phyloP scores from a whole-genome alignment of 2,329 filamentous ascomycete genomes.

The Exutisphaerella laricina region DNA sequence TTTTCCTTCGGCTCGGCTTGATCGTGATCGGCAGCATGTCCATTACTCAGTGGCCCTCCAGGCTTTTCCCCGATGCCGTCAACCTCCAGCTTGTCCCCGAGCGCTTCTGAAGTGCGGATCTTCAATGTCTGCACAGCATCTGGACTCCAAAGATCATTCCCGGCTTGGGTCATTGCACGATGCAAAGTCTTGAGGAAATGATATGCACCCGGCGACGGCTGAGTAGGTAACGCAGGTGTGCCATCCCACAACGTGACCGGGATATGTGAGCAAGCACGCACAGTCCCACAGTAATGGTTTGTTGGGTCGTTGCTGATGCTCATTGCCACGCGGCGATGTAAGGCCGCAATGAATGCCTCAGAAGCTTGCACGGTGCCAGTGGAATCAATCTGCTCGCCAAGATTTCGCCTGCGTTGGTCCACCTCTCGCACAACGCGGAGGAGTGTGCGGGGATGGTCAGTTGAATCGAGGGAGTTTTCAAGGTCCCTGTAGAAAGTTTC shows the following conservation, averaged over 20 bases:
- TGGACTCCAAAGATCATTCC: constrained; percentile 76
- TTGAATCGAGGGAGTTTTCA: constrained; percentile 9
- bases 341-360: constrained; percentile 52
- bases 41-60: constrained; percentile 17
- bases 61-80: constrained; percentile 13
- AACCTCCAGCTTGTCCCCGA: constrained; percentile 44
- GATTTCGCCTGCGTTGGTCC: constrained; percentile 55
- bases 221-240: constrained; percentile 64
- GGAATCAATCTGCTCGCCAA: constrained; percentile 12
- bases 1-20: constrained; percentile 9
- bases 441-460: constrained; percentile 40
- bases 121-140: constrained; percentile 61
- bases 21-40: constrained; percentile 13
- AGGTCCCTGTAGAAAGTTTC: constrained; percentile 15
- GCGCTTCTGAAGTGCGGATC: constrained; percentile 45
- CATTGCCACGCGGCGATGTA: constrained; percentile 59
- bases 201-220: constrained; percentile 71
- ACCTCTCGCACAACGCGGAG: constrained; percentile 71
- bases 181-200: constrained; percentile 63
- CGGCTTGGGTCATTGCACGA: constrained; percentile 61
- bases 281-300: constrained; percentile 6
- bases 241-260: constrained; percentile 76
- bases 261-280: constrained; percentile 3
- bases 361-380: constrained; percentile 5
- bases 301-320: constrained; percentile 40